Percentiles rank a stretch among this genome's conserved stretches.
These are phyloP conservation scores for Stephanodiscus minutulus DNA, from an alignment of 108 stramenopile species.

Conservation along the genomic window DNA sequence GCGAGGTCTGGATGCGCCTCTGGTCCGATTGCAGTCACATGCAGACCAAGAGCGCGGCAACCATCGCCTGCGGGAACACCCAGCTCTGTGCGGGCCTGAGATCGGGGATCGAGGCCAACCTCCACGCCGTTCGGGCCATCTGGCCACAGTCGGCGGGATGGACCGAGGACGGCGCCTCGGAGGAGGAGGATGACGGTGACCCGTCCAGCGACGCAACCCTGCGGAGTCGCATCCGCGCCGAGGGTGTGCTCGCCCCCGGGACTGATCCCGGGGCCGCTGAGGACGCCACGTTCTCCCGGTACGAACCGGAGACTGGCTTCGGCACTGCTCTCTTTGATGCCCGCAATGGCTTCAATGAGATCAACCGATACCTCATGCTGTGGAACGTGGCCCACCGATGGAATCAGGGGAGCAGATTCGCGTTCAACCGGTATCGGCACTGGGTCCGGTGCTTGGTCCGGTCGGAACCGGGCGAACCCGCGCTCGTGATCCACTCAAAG, in stretches of 20 bases:
- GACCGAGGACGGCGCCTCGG: neutral
- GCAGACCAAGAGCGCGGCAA: neutral
- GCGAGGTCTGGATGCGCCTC: conserved; percentile 32
- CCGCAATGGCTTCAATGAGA: conserved; percentile 14
- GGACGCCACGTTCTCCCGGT: neutral
- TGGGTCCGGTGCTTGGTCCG: neutral
- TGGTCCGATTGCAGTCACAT: conserved; percentile 26
- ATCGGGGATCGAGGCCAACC: conserved; percentile 3
- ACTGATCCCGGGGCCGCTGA: neutral
- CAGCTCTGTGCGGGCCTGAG: neutral
- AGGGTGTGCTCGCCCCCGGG: neutral
- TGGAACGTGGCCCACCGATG: conserved; percentile 7
- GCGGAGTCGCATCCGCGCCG: neutral
- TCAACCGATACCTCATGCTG: conserved; percentile 2
- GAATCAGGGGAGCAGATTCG: conserved; percentile 1
- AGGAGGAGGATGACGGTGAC: neutral
- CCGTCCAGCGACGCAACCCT: neutral
- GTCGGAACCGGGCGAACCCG: no score
- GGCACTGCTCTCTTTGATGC: conserved; percentile 11
- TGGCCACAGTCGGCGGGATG: neutral
- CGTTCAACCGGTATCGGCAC: conserved; percentile 13
- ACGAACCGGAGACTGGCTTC: neutral
- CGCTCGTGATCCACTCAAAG: neutral
- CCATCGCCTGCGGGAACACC: neutral
- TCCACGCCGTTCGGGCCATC: neutral